Evolutionary conservation across 306 rosid species (phyloP), one percentile per base, ranked within the genome.

Genomic region (Corylus americana): DNA sequence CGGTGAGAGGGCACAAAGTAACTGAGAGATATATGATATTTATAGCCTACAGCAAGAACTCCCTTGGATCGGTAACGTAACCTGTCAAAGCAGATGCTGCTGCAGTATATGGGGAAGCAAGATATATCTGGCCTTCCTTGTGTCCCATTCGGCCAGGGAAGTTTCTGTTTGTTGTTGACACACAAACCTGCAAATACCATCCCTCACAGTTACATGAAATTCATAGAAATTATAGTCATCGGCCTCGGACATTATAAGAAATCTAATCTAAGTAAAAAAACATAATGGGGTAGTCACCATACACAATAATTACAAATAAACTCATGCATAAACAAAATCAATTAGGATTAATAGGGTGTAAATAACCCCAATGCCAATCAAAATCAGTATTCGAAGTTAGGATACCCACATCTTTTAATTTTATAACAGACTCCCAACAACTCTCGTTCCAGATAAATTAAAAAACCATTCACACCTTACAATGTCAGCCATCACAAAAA

Each of bases 11-110:
- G 12, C 10, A 59, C 66, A 59, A 59, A 59, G 66, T 27, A 59
- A 25, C 66, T 7, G 11, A 22, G 48, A 64, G 35, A 64, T 2
- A 17, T 47, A 62, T 20, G 44, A 16, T 48, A 5, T 67, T 35
- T 1, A 44, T 22, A 47, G 57, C 72, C 75, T 91, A 95, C 75
- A 86, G 92, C 92, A 95, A 87, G 87, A 95, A 95, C 80, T 91
- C 97, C 79, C 99, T 88, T 11, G 99, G 98, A 86, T 95, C 98
- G 10, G 99, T 91, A 18, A 95, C 97, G 20, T 80, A 89, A 62
- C 99, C 99, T 5, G 99, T 95, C 90, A 95, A 89, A 18, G 99
- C 99, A 42, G 99, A 95, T 72, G 99, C 98, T 7, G 99, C 99
- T 10, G 99, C 97, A 13, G 99, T 95, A 73, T 85, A 93, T 14